These are phyloP conservation scores for Fusarium drepaniforme DNA, from an alignment of 2,329 filamentous ascomycete species.

Conservation along the genomic window DNA sequence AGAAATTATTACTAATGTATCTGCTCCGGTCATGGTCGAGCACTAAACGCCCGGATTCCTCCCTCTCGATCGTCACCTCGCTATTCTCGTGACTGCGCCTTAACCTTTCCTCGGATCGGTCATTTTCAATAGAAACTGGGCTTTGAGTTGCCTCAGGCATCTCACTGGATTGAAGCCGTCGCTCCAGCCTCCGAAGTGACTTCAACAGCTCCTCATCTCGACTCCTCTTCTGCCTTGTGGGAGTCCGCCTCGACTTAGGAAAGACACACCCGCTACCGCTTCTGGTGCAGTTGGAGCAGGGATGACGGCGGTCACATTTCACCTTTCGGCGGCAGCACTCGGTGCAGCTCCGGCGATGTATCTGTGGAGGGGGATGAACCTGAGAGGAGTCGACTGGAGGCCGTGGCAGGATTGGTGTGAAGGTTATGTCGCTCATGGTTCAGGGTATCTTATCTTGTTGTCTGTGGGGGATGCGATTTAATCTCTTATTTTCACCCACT, in stretches of 20 bases:
- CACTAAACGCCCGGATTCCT: background rate
- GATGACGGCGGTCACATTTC: background rate
- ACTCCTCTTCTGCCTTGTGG: background rate
- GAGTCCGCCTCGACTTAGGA: background rate
- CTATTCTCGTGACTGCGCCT: background rate
- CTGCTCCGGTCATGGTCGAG: background rate
- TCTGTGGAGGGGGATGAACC: background rate
- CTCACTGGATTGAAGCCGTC: background rate
- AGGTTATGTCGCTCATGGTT: too few relatives aligned
- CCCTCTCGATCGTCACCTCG: background rate
- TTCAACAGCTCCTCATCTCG: background rate
- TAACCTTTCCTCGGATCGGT: background rate
- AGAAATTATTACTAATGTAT: slow-evolving; percentile 3
- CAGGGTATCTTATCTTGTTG: too few relatives aligned
- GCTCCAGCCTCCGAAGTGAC: background rate
- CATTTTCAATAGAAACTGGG: background rate
- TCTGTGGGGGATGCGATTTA: too few relatives aligned
- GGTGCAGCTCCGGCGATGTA: background rate
- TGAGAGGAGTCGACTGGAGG: background rate
- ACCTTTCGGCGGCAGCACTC: slow-evolving; percentile 7
- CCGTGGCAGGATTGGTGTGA: background rate
- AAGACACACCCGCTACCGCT: background rate
- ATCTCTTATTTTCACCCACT: too few relatives aligned
- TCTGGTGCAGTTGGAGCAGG: slow-evolving; percentile 3
- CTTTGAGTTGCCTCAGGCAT: background rate